These are phyloP conservation scores for Lablab purpureus DNA, from an alignment of 306 rosid genomes.

Conservation along the genomic window DNA sequence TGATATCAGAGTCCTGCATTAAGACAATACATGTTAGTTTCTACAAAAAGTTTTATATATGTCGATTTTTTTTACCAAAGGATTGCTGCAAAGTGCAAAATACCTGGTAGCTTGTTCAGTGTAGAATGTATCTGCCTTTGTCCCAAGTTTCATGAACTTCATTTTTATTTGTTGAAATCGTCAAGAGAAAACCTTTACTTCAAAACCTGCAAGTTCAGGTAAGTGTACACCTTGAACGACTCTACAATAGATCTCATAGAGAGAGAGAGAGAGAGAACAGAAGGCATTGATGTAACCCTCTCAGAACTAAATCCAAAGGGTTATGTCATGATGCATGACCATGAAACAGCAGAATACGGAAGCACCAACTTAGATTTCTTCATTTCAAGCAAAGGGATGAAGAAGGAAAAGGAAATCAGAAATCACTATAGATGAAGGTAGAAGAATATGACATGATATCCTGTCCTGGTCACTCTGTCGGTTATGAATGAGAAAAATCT, in stretches of 20 bases:
- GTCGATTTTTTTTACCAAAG: conserved; percentile 5
- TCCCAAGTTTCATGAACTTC: conserved; percentile 99
- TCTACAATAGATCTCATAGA: conserved; percentile 33
- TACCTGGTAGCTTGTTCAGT: conserved; percentile 95
- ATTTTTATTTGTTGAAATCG: conserved; percentile 55
- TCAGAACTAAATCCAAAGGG: conserved; percentile 32
- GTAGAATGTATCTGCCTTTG: conserved; percentile 87
- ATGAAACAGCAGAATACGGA: conserved; percentile 32
- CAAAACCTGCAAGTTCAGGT: conserved; percentile 45
- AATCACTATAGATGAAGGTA: conserved; percentile 40
- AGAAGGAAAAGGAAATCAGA: conserved; percentile 13
- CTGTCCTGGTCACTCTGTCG: conserved; percentile 33
- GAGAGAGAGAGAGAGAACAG: conserved; percentile 15
- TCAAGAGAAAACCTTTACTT: conserved; percentile 46
- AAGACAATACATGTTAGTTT: conserved; percentile 41
- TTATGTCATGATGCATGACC: conserved; percentile 34
- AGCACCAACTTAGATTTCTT: conserved; percentile 29
- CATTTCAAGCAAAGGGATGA: conserved; percentile 33
- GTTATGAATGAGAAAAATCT: conserved; percentile 20
- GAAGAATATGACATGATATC: conserved; percentile 36
- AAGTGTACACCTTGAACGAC: conserved; percentile 33
- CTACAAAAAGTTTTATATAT: conserved; percentile 18
- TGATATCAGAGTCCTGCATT: conserved; percentile 77
- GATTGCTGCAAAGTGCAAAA: conserved; percentile 16
- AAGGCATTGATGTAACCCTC: not conserved